Conservation (phyloP, 805 yeast species). For the Candida orba region DNA sequence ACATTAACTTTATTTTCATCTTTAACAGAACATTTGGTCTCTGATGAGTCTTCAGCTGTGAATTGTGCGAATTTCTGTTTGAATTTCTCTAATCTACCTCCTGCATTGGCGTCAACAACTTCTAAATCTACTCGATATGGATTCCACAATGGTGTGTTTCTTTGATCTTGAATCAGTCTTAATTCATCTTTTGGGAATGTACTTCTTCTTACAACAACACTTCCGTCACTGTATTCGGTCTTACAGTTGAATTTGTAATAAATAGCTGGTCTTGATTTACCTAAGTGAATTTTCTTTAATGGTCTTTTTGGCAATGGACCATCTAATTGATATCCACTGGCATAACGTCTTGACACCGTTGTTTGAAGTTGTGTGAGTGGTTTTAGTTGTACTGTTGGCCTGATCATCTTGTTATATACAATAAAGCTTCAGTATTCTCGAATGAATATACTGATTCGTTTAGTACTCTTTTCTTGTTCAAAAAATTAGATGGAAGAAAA, state of each 20-base stretch:
- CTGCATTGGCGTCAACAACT: slow-evolving; percentile 71
- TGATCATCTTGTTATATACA: slow-evolving; percentile 2
- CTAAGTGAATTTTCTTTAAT: slow-evolving; percentile 58
- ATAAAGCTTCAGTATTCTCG: too few species aligned
- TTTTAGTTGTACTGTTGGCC: slow-evolving; percentile 1
- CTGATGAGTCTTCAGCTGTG: slow-evolving; percentile 27
- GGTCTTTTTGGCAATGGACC: slow-evolving; percentile 44
- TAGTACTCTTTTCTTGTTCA: too few species aligned
- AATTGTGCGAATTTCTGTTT: slow-evolving; percentile 57
- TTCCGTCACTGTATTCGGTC: slow-evolving; percentile 92
- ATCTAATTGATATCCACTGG: slow-evolving; percentile 10
- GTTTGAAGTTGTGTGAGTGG: slow-evolving; percentile 1
- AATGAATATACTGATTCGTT: too few species aligned
- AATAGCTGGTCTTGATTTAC: slow-evolving; percentile 90
- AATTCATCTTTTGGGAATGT: slow-evolving; percentile 85
- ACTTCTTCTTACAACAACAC: slow-evolving; percentile 75
- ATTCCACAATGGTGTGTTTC: slow-evolving; percentile 85
- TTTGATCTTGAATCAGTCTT: slow-evolving; percentile 81
- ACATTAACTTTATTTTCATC: slow-evolving; percentile 8
- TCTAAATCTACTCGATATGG: slow-evolving; percentile 73
- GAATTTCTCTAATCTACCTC: slow-evolving; percentile 73
- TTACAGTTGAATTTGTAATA: slow-evolving; percentile 82
- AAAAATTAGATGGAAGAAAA: neutral
- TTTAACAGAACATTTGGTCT: slow-evolving; percentile 4
- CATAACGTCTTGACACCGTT: slow-evolving; percentile 7